These are phyloP conservation scores for Phytophthora tubulina DNA, from an alignment of 352 stramenopile species.

Conservation along the genomic window DNA sequence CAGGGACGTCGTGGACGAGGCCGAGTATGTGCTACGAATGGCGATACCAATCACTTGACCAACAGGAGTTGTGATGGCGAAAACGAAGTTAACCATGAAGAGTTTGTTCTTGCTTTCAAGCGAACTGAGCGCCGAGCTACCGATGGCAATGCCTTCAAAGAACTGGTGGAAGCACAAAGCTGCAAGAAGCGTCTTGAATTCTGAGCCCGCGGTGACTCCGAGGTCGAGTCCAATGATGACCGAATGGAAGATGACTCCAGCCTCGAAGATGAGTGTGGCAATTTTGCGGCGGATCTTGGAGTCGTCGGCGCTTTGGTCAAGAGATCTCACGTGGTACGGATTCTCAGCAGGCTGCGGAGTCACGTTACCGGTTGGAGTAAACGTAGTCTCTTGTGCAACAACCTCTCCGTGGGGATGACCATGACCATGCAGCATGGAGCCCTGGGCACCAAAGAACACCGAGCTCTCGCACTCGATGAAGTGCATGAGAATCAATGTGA, in stretches of 20 bases:
- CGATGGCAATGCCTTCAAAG: slow-evolving; percentile 75
- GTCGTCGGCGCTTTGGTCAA: slow-evolving; percentile 11
- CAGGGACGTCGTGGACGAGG: slow-evolving; percentile 52
- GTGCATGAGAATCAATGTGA: slow-evolving; percentile 71
- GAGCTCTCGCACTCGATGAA: slow-evolving; percentile 74
- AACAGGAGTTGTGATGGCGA: slow-evolving; percentile 63
- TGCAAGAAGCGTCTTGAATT: slow-evolving; percentile 70
- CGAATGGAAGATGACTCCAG: slow-evolving; percentile 71
- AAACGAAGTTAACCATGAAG: slow-evolving; percentile 60
- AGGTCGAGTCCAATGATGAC: slow-evolving; percentile 77
- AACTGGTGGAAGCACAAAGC: slow-evolving; percentile 84
- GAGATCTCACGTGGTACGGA: slow-evolving; percentile 29
- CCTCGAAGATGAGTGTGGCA: slow-evolving; percentile 60
- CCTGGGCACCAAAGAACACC: slow-evolving; percentile 55
- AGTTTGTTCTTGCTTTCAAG: slow-evolving; percentile 53
- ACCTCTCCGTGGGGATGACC: slow-evolving; percentile 40
- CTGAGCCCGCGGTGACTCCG: slow-evolving; percentile 51
- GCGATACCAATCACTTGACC: slow-evolving; percentile 69
- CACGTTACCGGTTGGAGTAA: slow-evolving; percentile 20
- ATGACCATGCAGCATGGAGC: slow-evolving; percentile 41
- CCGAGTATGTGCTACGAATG: slow-evolving; percentile 62
- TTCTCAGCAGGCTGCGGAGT: slow-evolving; percentile 28
- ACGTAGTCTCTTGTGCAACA: slow-evolving; percentile 8
- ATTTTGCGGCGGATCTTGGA: slow-evolving; percentile 49
- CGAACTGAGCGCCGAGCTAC: slow-evolving; percentile 50